A percentile compares a stretch with the other conserved stretches of the same genome.
Evolutionary conservation across 371 early-diverging fungal genomes (phyloP).

Genomic region (Mucor sp.): DNA sequence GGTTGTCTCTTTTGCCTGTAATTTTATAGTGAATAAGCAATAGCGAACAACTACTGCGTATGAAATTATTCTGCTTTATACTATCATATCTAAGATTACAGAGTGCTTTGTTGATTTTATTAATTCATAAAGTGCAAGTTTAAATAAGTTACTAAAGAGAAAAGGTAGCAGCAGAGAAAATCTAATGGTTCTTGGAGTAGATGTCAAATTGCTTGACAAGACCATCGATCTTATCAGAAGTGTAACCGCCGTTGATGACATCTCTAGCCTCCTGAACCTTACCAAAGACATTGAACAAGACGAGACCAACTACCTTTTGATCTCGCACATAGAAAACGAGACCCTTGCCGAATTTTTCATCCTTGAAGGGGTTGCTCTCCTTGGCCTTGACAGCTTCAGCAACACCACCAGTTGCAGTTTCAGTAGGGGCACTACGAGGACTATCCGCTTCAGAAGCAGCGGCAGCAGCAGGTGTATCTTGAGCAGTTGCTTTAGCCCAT

Average conservation of each 20-base stretch:
- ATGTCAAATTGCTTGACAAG: conserved; percentile 42
- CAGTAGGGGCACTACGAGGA: conserved; percentile 35
- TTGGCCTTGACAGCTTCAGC: conserved; percentile 36
- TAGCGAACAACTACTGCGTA: too few relatives aligned
- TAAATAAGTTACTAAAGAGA: background rate
- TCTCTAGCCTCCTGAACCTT: conserved; percentile 74
- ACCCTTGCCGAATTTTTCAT: conserved; percentile 67
- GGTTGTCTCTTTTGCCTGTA: too few relatives aligned
- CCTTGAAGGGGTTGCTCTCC: conserved; percentile 23
- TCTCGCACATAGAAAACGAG: conserved; percentile 72
- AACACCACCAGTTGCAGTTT: conserved; percentile 31
- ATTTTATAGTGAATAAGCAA: too few relatives aligned
- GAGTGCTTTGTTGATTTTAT: background rate
- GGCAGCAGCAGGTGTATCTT: conserved; percentile 51
- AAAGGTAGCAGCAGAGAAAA: background rate
- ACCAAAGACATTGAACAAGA: conserved; percentile 74
- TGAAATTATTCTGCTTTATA: too few relatives aligned
- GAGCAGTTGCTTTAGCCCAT: conserved; percentile 68
- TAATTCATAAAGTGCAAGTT: background rate
- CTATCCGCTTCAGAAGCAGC: conserved; percentile 40
- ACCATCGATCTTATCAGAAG: conserved; percentile 50
- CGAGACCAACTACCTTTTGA: conserved; percentile 66
- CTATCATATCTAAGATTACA: too few relatives aligned
- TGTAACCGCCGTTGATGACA: conserved; percentile 53
- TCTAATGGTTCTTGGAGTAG: conserved; percentile 19